phyloP scores from a whole-genome alignment of 225 moss, liverwort and hornwort genomes.

The Neckera pumila region DNA sequence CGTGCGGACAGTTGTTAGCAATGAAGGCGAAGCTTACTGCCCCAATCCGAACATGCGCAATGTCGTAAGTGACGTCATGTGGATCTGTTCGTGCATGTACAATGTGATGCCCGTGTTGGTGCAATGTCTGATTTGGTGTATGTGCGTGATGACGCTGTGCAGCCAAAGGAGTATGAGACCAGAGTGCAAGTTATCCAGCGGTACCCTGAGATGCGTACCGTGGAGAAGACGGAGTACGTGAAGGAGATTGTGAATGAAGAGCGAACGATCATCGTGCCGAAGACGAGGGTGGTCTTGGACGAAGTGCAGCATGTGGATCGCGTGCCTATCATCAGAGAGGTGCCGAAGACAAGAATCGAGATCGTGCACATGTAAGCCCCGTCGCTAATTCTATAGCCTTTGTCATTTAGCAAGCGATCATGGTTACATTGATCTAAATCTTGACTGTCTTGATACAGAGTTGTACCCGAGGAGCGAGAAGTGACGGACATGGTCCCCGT shows the following conservation, averaged over 20 bases:
- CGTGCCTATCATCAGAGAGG: slow-evolving; percentile 29
- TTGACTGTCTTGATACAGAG: background rate
- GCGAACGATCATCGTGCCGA: slow-evolving; percentile 24
- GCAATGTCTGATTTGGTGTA: background rate
- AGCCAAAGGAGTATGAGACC: slow-evolving; percentile 56
- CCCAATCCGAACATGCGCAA: slow-evolving; percentile 19
- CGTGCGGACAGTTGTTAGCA: slow-evolving; percentile 8
- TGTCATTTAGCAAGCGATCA: background rate
- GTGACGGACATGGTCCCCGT: slow-evolving; percentile 37
- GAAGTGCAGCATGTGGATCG: slow-evolving; percentile 39
- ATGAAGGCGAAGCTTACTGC: slow-evolving; percentile 31
- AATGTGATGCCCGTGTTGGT: background rate
- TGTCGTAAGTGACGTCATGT: background rate
- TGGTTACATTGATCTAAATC: background rate
- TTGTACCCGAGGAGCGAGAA: slow-evolving; percentile 33
- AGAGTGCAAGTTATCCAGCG: slow-evolving; percentile 46
- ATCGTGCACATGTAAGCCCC: slow-evolving; percentile 11
- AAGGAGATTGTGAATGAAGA: slow-evolving; percentile 44
- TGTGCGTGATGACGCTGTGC: background rate
- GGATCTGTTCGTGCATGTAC: too few species aligned
- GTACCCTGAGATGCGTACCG: slow-evolving; percentile 51
- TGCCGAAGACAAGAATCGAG: slow-evolving; percentile 30
- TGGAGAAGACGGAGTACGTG: slow-evolving; percentile 47
- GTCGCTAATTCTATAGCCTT: background rate
- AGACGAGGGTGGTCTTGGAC: slow-evolving; percentile 39